Base-by-base conservation (phyloP, 345 rosid genomes). In the Clarkia xantiana region DNA sequence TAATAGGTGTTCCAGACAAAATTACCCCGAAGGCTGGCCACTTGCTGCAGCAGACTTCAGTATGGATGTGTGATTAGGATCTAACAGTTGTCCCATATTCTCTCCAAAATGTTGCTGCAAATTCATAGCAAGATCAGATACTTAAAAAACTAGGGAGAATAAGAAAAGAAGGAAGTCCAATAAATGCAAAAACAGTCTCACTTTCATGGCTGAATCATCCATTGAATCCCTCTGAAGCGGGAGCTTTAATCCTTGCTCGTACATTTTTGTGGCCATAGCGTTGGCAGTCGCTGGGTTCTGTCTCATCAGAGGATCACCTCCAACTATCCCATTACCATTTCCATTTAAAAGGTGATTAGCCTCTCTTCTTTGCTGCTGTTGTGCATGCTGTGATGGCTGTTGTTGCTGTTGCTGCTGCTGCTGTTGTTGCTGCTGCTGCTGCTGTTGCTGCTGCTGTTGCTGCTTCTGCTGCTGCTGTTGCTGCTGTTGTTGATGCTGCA, bases 1-100 rank as follows among this genome's bases (percentile, higher is more conserved):
- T 29, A 29, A 0, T 29, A 7, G 6, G 36, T 7, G 52, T 46
- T 43, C 59, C 11, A 46, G 56, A 68, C 71, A 70, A 51, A 66
- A 64, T 67, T 53, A 90, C 98, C 96, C 98, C 55, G 94, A 71
- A 62, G 96, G 70, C 62, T 81, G 97, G 69, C 94, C 78, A 12
- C 86, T 40, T 29, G 36, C 36, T 29, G 36, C 36, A 29, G 36
- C 6, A 29, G 36, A 29, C 36, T 29, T 29, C 36, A 29, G 36
- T 29, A 29, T 7, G 36, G 36, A 29, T 29, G 36, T 1, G 8
- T 29, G 36, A 29, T 29, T 29, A 29, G 36, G 36, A 29, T 29
- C 36, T 29, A 29, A 29, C 36, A 29, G 36, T 29, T 29, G 36
- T 7, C 36, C 8, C 36, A 29, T 29, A 29, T 29, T 29, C 36